These are phyloP conservation scores for Russula ochroleuca DNA, from an alignment of 768 basidiomycete species.

Conservation along the genomic window DNA sequence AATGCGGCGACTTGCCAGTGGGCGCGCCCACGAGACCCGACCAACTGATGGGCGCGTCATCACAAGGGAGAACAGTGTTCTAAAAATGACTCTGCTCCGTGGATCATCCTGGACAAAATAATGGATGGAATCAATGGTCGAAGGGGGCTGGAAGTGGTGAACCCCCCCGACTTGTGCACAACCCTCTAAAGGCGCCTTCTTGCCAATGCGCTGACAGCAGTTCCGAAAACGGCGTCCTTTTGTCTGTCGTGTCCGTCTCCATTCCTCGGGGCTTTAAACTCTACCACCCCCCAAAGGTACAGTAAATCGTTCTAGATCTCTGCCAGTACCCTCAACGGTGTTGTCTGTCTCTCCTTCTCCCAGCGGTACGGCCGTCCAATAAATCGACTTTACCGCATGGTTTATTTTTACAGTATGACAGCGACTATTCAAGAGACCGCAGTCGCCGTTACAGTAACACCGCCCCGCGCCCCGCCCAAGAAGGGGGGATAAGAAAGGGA, in stretches of 20 bases:
- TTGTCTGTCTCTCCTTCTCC: not conserved
- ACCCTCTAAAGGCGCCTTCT: not conserved
- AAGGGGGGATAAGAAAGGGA: not conserved
- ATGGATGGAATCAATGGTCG: not conserved
- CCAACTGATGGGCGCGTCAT: not conserved
- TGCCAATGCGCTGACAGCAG: not conserved
- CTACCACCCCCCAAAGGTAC: not conserved
- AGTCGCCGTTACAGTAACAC: not conserved
- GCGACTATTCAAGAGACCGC: not conserved
- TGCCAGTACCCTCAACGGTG: too few species aligned
- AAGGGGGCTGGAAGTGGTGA: not conserved
- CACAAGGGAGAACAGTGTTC: not conserved
- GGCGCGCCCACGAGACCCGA: not conserved
- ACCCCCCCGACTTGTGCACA: not conserved
- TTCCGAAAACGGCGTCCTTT: slow-evolving; percentile 14
- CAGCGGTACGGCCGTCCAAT: not conserved
- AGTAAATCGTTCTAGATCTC: not conserved
- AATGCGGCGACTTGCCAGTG: not conserved
- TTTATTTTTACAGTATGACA: not conserved
- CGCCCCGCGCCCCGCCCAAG: not conserved
- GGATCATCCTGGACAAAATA: not conserved
- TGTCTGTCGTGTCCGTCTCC: slow-evolving; percentile 7
- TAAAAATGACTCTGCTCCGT: not conserved
- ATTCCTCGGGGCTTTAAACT: slow-evolving; percentile 11
- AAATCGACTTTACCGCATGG: not conserved